Conservation (phyloP, 495 filamentous ascomycete genomes). For the Xylaria palmicola region DNA sequence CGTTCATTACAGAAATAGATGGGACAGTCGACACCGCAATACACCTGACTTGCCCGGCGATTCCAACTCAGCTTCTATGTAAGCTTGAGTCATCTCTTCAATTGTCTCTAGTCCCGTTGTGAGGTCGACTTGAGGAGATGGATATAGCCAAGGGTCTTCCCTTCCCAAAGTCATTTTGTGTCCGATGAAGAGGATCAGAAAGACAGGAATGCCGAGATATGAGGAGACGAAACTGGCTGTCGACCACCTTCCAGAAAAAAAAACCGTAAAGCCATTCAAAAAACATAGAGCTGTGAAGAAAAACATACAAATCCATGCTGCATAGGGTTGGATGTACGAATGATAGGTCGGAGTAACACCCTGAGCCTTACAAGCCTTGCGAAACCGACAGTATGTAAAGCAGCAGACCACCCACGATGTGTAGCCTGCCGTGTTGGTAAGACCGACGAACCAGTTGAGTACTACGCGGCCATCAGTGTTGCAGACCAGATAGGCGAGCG, state of each 20-base stretch:
- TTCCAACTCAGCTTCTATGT: no score
- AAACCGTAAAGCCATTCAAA: slow-evolving; percentile 64
- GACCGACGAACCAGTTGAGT: slow-evolving; percentile 56
- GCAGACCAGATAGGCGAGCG: background rate
- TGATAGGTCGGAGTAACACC: slow-evolving; percentile 49
- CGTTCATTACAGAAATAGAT: no score
- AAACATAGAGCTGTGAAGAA: slow-evolving; percentile 52
- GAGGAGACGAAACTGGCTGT: slow-evolving; percentile 54
- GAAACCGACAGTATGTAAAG: slow-evolving; percentile 61
- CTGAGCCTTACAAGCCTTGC: slow-evolving; percentile 51
- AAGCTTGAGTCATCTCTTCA: no score
- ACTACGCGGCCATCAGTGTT: background rate
- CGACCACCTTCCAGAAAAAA: slow-evolving; percentile 53
- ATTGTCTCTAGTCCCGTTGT: slow-evolving; percentile 54
- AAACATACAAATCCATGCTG: slow-evolving; percentile 48
- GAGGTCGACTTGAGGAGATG: slow-evolving; percentile 55
- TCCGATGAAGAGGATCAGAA: slow-evolving; percentile 55
- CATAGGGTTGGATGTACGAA: slow-evolving; percentile 53
- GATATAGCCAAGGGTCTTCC: slow-evolving; percentile 54
- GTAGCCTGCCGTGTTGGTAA: slow-evolving; percentile 60
- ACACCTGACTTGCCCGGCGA: no score
- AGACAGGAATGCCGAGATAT: slow-evolving; percentile 63
- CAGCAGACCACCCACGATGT: slow-evolving; percentile 62
- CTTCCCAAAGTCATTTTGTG: slow-evolving; percentile 45
- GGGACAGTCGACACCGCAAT: no score